Conservation (phyloP, 768 basidiomycete genomes). For the Boletus rubescentipes region DNA sequence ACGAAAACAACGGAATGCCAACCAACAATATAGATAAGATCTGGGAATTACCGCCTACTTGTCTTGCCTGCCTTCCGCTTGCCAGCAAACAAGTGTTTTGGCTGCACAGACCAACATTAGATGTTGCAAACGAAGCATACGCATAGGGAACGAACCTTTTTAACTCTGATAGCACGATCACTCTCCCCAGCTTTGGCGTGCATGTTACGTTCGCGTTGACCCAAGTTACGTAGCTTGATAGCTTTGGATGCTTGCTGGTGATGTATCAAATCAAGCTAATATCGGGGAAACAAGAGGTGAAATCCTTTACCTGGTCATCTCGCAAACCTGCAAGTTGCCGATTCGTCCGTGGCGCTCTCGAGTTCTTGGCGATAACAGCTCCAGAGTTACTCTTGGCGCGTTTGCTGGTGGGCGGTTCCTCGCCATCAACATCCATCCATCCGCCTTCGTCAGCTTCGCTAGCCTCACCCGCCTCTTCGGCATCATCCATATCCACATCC, state of each 20-base stretch:
- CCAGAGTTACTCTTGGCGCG: constrained; percentile 63
- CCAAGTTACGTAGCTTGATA: constrained; percentile 78
- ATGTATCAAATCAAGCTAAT: background rate
- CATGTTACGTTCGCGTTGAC: constrained; percentile 84
- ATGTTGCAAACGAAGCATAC: background rate
- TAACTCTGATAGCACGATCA: constrained; percentile 76
- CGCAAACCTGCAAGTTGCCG: constrained; percentile 79
- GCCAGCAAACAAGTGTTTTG: constrained; percentile 83
- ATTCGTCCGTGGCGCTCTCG: constrained; percentile 65
- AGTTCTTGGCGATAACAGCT: constrained; percentile 45
- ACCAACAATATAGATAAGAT: constrained; percentile 2
- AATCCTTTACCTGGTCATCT: constrained; percentile 53
- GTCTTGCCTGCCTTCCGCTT: constrained; percentile 87
- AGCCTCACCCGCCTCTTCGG: constrained; percentile 30
- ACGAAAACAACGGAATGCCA: constrained; percentile 1
- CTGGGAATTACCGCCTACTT: constrained; percentile 54
- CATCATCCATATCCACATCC: constrained; percentile 62
- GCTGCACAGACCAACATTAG: constrained; percentile 44
- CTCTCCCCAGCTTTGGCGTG: constrained; percentile 89
- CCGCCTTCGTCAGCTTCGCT: constrained; percentile 45
- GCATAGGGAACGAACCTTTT: constrained; percentile 66
- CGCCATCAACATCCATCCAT: constrained; percentile 56
- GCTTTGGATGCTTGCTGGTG: constrained; percentile 77
- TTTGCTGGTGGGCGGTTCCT: constrained; percentile 53
- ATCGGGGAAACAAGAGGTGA: background rate